These are phyloP conservation scores for Lichtheimia corymbifera DNA, from an alignment of 371 early-diverging fungal species.

Conservation along the genomic window DNA sequence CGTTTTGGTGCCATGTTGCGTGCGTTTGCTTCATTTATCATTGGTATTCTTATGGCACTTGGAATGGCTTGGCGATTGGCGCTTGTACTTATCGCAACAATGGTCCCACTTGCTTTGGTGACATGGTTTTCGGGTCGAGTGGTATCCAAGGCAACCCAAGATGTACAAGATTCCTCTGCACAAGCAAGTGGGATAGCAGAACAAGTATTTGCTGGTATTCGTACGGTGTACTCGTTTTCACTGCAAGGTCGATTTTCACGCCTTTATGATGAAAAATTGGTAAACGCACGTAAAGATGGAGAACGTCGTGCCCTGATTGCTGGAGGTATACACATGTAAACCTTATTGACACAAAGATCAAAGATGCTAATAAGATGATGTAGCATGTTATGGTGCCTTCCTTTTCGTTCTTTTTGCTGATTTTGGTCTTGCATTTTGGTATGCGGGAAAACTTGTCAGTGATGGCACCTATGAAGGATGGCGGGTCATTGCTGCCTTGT, in stretches of 20 bases:
- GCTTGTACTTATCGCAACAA: constrained; percentile 66
- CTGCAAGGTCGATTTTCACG: constrained; percentile 61
- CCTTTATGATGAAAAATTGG: constrained; percentile 54
- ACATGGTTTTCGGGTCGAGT: constrained; percentile 60
- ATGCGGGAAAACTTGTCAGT: constrained; percentile 52
- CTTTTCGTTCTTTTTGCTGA: constrained; percentile 55
- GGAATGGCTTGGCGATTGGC: constrained; percentile 77
- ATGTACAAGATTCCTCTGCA: constrained; percentile 57
- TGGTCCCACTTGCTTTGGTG: constrained; percentile 46
- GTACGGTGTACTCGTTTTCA: constrained; percentile 78
- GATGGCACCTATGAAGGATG: constrained; percentile 35
- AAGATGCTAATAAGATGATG: too few species aligned
- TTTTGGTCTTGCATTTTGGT: constrained; percentile 68
- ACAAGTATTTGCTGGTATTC: constrained; percentile 73
- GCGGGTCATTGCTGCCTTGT: constrained; percentile 60
- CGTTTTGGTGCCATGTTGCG: constrained; percentile 74
- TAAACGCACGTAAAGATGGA: constrained; percentile 53
- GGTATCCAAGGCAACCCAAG: constrained; percentile 39
- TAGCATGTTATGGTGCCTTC: constrained; percentile 40
- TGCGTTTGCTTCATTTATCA: constrained; percentile 48
- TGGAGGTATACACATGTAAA: constrained; percentile 22
- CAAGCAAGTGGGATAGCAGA: constrained; percentile 69
- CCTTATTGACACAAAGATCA: too few species aligned
- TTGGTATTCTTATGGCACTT: constrained; percentile 56
- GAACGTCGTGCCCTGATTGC: constrained; percentile 35